Evolutionary conservation across 2,329 filamentous ascomycete genomes (phyloP).

Genomic region (Fusarium haematococcum): DNA sequence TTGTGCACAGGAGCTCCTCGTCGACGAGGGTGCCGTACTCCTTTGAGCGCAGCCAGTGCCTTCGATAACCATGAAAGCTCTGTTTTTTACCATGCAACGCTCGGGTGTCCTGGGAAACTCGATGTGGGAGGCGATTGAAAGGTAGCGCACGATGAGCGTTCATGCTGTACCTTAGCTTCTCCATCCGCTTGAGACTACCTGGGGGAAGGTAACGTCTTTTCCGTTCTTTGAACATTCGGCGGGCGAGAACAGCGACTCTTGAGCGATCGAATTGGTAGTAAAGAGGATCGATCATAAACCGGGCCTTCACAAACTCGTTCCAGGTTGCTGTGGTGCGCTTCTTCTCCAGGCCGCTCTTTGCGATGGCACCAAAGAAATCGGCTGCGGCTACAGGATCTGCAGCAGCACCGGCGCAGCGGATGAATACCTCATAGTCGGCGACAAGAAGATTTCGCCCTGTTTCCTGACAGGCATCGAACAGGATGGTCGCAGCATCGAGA

Average conservation of each 20-base stretch:
- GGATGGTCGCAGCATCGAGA: conserved; percentile 49
- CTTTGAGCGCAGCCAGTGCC: conserved; percentile 45
- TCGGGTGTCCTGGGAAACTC: conserved; percentile 41
- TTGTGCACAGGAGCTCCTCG: conserved; percentile 55
- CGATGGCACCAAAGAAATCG: conserved; percentile 49
- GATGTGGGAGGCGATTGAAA: conserved; percentile 45
- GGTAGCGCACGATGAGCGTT: conserved; percentile 44
- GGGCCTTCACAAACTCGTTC: conserved; percentile 60
- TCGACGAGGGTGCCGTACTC: conserved; percentile 47
- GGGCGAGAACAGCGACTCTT: conserved; percentile 54
- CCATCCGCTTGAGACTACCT: conserved; percentile 42
- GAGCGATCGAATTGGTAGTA: conserved; percentile 61
- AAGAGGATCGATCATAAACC: conserved; percentile 59
- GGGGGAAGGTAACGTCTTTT: conserved; percentile 10
- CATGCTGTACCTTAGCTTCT: conserved; percentile 46
- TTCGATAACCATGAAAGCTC: conserved; percentile 40
- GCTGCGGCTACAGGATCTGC: conserved; percentile 51
- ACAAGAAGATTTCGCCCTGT: conserved; percentile 45
- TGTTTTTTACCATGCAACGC: conserved; percentile 44
- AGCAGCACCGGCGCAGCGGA: conserved; percentile 62
- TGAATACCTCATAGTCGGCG: conserved; percentile 58
- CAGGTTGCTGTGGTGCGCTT: conserved; percentile 52
- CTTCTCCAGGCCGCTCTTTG: conserved; percentile 38
- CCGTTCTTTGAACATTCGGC: conserved; percentile 46
- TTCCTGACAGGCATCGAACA: conserved; percentile 50